Base-by-base conservation (phyloP, 495 filamentous ascomycete genomes). In the Geoglossum glabrum region DNA sequence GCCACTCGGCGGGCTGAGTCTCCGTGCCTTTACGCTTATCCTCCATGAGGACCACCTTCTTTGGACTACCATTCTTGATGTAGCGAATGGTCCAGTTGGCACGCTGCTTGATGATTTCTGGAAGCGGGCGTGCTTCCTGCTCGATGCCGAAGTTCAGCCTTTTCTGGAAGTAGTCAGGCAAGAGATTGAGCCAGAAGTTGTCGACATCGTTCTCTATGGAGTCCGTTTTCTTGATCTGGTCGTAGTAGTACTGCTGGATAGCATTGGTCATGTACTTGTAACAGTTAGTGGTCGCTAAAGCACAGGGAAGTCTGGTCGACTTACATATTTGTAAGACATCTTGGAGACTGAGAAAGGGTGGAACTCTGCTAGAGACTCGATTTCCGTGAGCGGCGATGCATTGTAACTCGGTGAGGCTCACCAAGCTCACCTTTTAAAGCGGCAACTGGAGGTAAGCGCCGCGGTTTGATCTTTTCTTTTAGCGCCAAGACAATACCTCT, bases 1-100 rank as follows among this genome's bases (percentile, higher is more conserved):
- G 17, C 51, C 51, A 54, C 25, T 19, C 51, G 27, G 51, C 15
- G 33, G 27, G 17, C 33, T 27, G 51, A 33, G 25, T 54, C 51
- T 54, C 51, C 51, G 6, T 19, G 25, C 4, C 51, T 33, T 54
- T 54, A 33, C 51, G 51, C 51, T 54, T 54, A 33, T 54, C 51
- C 33, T 54, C 51, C 51, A 26, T 54, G 51, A 54, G 51, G 33
- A 54, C 51, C 51, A 54, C 51, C 51, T 54, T 54, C 51, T 54
- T 54, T 11, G 51, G 51, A 27, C 28, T 23, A 33, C 51, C 51
- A n/a, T 19, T 54, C 25, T 26, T 54, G 17, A 54, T 27, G 33
- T 54, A 54, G 17, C 51, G 51, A 33, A 54, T 54, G 51, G 25
- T 54, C 25, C 21, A 54, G 51, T 54, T 23, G 51, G 51, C 51